Conservation (phyloP, 257 asterid genomes). For the Solanum tacnaense region DNA sequence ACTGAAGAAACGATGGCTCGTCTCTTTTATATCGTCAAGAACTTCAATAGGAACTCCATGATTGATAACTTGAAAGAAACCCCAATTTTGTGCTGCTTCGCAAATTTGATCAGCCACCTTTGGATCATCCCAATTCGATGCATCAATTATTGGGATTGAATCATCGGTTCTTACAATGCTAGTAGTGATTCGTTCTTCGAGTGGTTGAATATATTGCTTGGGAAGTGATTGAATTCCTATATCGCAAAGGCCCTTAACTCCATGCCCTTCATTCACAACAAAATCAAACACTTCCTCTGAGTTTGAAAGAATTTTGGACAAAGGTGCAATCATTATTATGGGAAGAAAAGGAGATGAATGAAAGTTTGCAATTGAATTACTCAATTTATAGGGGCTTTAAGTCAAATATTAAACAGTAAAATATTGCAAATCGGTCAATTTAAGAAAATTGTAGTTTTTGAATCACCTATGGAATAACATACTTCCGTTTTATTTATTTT, state of each 20-base stretch:
- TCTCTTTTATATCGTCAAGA: conserved; percentile 13
- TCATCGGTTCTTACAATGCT: not conserved
- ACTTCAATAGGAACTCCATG: conserved; percentile 16
- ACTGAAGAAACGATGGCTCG: conserved; percentile 9
- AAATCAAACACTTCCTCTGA: not conserved
- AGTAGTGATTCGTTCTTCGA: not conserved
- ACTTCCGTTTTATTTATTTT: not conserved
- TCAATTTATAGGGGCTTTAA: no score
- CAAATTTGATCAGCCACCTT: conserved; percentile 7
- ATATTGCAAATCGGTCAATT: not conserved
- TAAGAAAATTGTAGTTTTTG: not conserved
- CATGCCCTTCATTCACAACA: conserved; percentile 11
- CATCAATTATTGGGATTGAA: conserved; percentile 14
- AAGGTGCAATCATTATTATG: no score
- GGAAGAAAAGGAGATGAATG: no score
- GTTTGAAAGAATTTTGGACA: not conserved
- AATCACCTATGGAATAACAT: not conserved
- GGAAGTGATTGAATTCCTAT: conserved; percentile 9
- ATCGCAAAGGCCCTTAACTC: conserved; percentile 15
- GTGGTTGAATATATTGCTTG: conserved; percentile 15
- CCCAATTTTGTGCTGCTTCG: conserved; percentile 15
- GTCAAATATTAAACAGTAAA: not conserved
- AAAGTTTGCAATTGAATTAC: no score
- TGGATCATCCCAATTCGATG: conserved; percentile 13
- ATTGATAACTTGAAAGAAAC: conserved; percentile 23